Percentiles rank a stretch among this genome's conserved stretches.
Evolutionary conservation across 2,329 filamentous ascomycete species (phyloP).

Genomic region (Teratosphaeria destructans): DNA sequence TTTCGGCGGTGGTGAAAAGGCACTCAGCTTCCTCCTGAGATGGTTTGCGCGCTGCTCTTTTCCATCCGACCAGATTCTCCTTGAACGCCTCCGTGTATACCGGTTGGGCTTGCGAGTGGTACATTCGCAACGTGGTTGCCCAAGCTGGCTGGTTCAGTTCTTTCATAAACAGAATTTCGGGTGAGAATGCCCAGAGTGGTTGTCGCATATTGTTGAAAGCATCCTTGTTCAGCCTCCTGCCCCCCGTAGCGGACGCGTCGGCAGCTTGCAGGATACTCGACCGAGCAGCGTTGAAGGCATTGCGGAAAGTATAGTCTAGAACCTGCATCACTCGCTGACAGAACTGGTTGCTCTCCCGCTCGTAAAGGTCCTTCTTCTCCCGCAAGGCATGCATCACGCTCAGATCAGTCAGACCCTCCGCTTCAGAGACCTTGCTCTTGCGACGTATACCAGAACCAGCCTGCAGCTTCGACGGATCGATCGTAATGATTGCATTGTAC

Average conservation of each 20-base stretch:
- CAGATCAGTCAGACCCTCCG: constrained; percentile 45
- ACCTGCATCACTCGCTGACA: constrained; percentile 70
- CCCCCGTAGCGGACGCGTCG: constrained; percentile 28
- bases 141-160: constrained; percentile 76
- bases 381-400: constrained; percentile 86
- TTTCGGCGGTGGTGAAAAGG: constrained; percentile 83
- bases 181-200: constrained; percentile 77
- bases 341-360: constrained; percentile 64
- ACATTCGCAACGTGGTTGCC: constrained; percentile 67
- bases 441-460: constrained; percentile 24
- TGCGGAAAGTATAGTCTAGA: constrained; percentile 70
- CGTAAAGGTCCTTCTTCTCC: constrained; percentile 87
- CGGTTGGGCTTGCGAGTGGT: constrained; percentile 64
- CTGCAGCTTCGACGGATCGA: constrained; percentile 58
- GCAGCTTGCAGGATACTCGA: constrained; percentile 19
- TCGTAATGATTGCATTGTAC: constrained; percentile 87
- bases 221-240: constrained; percentile 49
- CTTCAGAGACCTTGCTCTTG: constrained; percentile 1
- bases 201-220: constrained; percentile 64
- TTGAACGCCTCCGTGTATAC: constrained; percentile 77
- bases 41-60: constrained; percentile 20
- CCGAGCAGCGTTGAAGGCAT: constrained; percentile 51
- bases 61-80: constrained; percentile 68
- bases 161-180: constrained; percentile 75
- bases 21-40: constrained; percentile 24